These are phyloP conservation scores for Zygosaccharomyces bailii DNA, from an alignment of 805 yeast species.

Conservation along the genomic window DNA sequence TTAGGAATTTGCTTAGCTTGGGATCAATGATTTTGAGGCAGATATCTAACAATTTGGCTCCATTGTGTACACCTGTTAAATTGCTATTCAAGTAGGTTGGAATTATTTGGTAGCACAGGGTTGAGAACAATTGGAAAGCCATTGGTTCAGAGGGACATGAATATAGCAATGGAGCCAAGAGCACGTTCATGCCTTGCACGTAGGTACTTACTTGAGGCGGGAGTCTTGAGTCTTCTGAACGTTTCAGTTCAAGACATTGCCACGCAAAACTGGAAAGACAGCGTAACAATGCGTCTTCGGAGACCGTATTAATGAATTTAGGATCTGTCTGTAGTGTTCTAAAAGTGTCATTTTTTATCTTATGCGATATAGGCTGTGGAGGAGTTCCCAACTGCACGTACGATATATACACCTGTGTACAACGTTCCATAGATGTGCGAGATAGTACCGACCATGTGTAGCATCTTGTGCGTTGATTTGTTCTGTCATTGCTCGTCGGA, in stretches of 20 bases:
- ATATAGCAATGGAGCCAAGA: constrained; percentile 79
- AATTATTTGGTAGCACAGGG: constrained; percentile 57
- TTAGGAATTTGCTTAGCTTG: constrained; percentile 51
- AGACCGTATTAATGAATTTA: constrained; percentile 57
- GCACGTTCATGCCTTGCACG: constrained; percentile 91
- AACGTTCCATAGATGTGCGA: constrained; percentile 53
- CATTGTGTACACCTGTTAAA: constrained; percentile 78
- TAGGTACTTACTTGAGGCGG: constrained; percentile 40
- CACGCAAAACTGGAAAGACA: constrained; percentile 71
- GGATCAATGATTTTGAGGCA: constrained; percentile 73
- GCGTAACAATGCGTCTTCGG: constrained; percentile 66
- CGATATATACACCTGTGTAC: constrained; percentile 52
- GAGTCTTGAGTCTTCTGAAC: constrained; percentile 11
- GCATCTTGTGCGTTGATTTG: constrained; percentile 40
- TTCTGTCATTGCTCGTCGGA: constrained; percentile 20
- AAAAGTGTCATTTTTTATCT: constrained; percentile 82
- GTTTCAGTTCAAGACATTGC: constrained; percentile 29
- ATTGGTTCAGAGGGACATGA: constrained; percentile 78
- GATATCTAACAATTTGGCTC: constrained; percentile 64
- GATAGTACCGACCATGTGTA: constrained; percentile 80
- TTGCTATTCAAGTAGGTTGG: constrained; percentile 78
- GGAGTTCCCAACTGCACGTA: constrained; percentile 57
- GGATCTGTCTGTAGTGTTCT: constrained; percentile 77
- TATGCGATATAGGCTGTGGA: constrained; percentile 47
- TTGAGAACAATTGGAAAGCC: constrained; percentile 69